These are phyloP conservation scores for Suhomyces maxii DNA, from an alignment of 1,139 yeast genomes.

Conservation along the genomic window DNA sequence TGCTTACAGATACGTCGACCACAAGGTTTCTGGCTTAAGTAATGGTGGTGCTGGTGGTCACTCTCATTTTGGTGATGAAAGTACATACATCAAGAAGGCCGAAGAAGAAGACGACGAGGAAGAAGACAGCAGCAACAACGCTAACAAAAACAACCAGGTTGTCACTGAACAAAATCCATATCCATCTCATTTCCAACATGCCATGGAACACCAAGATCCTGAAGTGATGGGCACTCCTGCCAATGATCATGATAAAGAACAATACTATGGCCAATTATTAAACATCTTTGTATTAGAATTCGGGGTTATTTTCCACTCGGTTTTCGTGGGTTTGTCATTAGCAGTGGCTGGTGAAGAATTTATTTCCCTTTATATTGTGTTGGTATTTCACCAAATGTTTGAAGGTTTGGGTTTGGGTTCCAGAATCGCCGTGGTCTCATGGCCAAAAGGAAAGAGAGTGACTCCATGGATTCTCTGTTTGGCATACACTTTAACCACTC, in stretches of 20 bases:
- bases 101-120: constrained; percentile 18
- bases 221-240: constrained; percentile 46
- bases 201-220: constrained; percentile 54
- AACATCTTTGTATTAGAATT: constrained; percentile 66
- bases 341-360: constrained; percentile 76
- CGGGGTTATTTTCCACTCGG: constrained; percentile 80
- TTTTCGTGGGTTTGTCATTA: constrained; percentile 72
- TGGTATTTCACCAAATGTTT: constrained; percentile 88
- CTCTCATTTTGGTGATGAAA: constrained; percentile 52
- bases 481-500: constrained; percentile 74
- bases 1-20: constrained; percentile 52
- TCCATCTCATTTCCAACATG: constrained; percentile 51
- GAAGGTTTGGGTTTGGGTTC: constrained; percentile 94
- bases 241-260: constrained; percentile 33
- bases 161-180: constrained; percentile 21
- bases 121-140: constrained; percentile 12
- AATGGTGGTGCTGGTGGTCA: constrained; percentile 29
- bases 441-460: constrained; percentile 51
- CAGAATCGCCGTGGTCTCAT: constrained; percentile 70
- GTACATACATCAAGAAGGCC: constrained; percentile 26
- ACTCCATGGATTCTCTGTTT: constrained; percentile 63
- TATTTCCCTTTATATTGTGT: constrained; percentile 70
- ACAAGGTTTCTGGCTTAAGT: constrained; percentile 25
- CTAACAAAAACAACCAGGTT: constrained; percentile 21
- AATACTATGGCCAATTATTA: constrained; percentile 45